These are phyloP conservation scores for Backusella circina DNA, from an alignment of 192 early-diverging fungal species.

Conservation along the genomic window DNA sequence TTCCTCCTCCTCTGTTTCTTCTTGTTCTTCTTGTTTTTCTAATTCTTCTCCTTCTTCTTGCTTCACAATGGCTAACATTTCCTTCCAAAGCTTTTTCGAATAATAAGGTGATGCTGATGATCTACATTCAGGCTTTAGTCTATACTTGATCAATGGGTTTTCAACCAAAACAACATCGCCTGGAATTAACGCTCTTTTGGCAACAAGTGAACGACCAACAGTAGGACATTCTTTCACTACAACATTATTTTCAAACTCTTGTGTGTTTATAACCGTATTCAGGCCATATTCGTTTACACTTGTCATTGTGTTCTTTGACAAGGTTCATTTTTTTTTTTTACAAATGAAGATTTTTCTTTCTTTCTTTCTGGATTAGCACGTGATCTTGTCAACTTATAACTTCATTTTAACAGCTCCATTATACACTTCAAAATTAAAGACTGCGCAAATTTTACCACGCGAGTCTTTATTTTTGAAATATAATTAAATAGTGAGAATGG, in stretches of 20 bases:
- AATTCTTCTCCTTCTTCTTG: not conserved
- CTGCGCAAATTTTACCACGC: too few species aligned
- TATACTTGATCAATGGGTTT: constrained; percentile 24
- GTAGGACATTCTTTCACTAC: constrained; percentile 10
- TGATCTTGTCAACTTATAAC: not conserved
- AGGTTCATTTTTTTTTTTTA: not conserved
- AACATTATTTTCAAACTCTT: constrained; percentile 12
- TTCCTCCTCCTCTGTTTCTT: not conserved
- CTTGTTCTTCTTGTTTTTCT: not conserved
- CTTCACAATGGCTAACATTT: constrained; percentile 11
- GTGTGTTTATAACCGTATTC: constrained; percentile 24
- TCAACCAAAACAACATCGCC: constrained; percentile 31
- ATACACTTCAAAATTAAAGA: too few species aligned
- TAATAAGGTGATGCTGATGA: constrained; percentile 29
- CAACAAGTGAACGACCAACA: constrained; percentile 27
- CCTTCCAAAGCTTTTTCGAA: constrained; percentile 28
- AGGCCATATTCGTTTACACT: constrained; percentile 17
- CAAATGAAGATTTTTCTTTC: not conserved
- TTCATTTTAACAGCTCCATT: too few species aligned
- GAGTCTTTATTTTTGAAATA: too few species aligned
- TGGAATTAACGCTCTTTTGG: constrained; percentile 9
- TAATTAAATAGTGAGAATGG: too few species aligned
- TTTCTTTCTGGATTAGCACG: not conserved
- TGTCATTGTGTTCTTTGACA: not conserved
- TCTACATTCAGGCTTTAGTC: constrained; percentile 24